Evolutionary conservation across 306 rosid species (phyloP), one percentile per base, ranked within the genome.

Genomic region (apple (Malus domestica)): DNA sequence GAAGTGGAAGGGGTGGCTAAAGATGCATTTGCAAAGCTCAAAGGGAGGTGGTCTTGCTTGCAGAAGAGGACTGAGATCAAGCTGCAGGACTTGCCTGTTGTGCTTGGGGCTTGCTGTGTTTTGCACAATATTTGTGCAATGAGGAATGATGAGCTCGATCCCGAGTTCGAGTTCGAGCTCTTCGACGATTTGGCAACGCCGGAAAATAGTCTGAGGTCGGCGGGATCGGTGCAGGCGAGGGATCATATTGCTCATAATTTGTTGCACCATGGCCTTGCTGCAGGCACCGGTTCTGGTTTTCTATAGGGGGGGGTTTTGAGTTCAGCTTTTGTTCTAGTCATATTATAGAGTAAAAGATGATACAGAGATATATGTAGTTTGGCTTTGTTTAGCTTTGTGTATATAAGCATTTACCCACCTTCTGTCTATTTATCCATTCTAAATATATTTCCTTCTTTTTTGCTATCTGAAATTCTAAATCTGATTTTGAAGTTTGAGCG

Each of bases 71-170:
- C 91, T 0, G 98, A 93, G 71, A 93, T 84, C 66, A 93, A 93
- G 72, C 90, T 93, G 5, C 91, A 93, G 73, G 98, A 90, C 10
- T 74, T 93, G 88, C 97, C 97, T 2, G 87, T 70, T 29, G 86
- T 90, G 72, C 91, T 90, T 58, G 97, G 98, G 0, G 98, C 97
- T 73, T 93, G 98, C 57, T 93, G 98, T 84, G 95, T 89, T 72
- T 32, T 93, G 83, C 97, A 93, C 74, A 93, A 93, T 51, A 90
- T 93, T 10, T 93, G 98, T 62, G 89, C 91, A 78, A 88, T 90
- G 89, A 86, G 82, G 11, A 80, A 86, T 4, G 97, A 93, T 49
- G 81, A 18, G 20, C 83, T 88, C 75, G 93, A 83, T 12, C 78
- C 87, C 4, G 78, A 79, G 4, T 69, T 73, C 76, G 57, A 29